Conservation (phyloP, 2,329 filamentous ascomycete genomes). For the Ascochyta koolunga region DNA sequence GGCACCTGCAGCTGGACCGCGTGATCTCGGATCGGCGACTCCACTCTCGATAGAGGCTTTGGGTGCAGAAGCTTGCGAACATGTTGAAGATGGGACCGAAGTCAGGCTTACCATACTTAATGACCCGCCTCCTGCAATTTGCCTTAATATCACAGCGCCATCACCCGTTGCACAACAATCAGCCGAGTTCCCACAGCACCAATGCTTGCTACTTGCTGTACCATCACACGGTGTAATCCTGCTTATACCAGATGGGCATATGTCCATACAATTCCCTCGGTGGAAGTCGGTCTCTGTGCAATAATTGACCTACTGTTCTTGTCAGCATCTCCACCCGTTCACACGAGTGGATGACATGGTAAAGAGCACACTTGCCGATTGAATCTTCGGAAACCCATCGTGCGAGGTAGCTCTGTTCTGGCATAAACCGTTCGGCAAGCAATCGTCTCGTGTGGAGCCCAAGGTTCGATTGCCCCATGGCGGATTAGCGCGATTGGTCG, state of each 20-base stretch:
- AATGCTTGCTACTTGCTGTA: not conserved
- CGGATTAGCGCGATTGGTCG: not conserved
- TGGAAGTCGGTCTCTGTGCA: not conserved
- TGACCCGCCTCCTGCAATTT: not conserved
- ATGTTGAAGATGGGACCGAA: not conserved
- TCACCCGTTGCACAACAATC: not conserved
- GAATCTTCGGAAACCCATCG: not conserved
- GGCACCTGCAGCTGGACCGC: not conserved
- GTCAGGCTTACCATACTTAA: not conserved
- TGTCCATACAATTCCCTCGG: not conserved
- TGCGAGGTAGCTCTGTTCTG: not conserved
- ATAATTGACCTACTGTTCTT: not conserved
- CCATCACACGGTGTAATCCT: not conserved
- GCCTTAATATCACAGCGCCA: not conserved
- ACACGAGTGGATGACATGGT: not conserved
- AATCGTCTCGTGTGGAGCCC: not conserved
- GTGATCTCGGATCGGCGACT: not conserved
- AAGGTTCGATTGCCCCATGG: not conserved
- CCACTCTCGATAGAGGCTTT: not conserved
- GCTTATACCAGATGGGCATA: not conserved
- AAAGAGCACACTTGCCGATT: not conserved
- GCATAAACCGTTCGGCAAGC: not conserved
- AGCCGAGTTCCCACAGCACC: not conserved
- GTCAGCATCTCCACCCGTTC: not conserved
- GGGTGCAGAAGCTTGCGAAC: not conserved